Conservation (phyloP, 257 asterid species). For the Schizonepeta tenuifolia region DNA sequence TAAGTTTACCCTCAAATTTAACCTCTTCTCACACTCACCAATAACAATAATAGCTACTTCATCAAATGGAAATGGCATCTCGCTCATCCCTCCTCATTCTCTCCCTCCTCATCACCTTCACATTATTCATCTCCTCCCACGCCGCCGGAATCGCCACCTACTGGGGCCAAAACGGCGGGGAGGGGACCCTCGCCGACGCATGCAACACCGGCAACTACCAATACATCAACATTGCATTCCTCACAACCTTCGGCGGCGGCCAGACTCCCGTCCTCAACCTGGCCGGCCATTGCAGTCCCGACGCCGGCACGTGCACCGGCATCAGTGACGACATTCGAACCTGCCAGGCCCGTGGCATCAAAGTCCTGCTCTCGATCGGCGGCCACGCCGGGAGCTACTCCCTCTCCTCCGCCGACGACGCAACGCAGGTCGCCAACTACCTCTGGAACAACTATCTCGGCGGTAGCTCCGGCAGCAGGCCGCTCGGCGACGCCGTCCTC, state of each 20-base stretch:
- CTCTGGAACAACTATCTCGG: conserved; percentile 58
- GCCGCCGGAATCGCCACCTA: conserved; percentile 54
- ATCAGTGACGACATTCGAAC: conserved; percentile 36
- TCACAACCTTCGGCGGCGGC: conserved; percentile 54
- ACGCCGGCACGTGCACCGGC: conserved; percentile 33
- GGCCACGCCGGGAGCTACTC: conserved; percentile 46
- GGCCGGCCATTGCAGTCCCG: conserved; percentile 60
- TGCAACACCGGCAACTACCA: conserved; percentile 53
- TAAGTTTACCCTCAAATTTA: conserved; percentile 25
- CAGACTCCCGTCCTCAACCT: conserved; percentile 59
- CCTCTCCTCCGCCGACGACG: conserved; percentile 50
- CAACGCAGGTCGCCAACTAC: conserved; percentile 47
- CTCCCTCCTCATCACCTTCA: conserved; percentile 31
- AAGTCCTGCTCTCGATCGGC: conserved; percentile 50
- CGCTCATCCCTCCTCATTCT: conserved; percentile 21
- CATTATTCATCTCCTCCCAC: conserved; percentile 13
- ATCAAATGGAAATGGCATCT: conserved; percentile 37
- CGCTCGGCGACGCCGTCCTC: conserved; percentile 51
- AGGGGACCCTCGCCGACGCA: conserved; percentile 52
- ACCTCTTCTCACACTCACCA: conserved; percentile 8
- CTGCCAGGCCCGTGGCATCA: conserved; percentile 42
- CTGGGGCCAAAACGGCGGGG: conserved; percentile 70
- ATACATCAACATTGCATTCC: conserved; percentile 50
- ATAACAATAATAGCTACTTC: background rate
- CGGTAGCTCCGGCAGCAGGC: conserved; percentile 47